These are phyloP conservation scores for Knoxdaviesia capensis DNA, from an alignment of 2,329 filamentous ascomycete genomes.

Conservation along the genomic window DNA sequence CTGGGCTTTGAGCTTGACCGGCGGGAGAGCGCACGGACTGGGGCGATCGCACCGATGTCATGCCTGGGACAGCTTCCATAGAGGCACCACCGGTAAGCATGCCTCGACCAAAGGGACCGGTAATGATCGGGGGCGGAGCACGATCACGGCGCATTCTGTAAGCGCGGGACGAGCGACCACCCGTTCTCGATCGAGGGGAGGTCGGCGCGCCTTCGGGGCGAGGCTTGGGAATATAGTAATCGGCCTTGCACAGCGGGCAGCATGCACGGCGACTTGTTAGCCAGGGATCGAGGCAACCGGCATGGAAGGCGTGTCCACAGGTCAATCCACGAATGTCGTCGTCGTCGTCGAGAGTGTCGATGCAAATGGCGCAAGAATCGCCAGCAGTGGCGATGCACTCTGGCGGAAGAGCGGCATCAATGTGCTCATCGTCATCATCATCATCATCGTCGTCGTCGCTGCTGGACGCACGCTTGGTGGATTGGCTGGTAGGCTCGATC, in stretches of 20 bases:
- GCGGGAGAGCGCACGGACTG: too few species aligned
- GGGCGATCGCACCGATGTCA: too few species aligned
- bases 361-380: slow-evolving; percentile 90
- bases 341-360: slow-evolving; percentile 83
- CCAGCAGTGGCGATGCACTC: slow-evolving; percentile 67
- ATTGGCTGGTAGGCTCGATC: too few species aligned
- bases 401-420: slow-evolving; percentile 61
- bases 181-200: too few species aligned
- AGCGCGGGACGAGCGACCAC: too few species aligned
- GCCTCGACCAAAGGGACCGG: too few species aligned
- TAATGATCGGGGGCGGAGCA: too few species aligned
- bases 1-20: slow-evolving; percentile 6
- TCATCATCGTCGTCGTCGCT: slow-evolving; percentile 29
- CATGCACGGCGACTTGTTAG: slow-evolving; percentile 83
- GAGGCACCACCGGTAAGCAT: too few species aligned
- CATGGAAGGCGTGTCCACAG: slow-evolving; percentile 97
- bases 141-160: too few species aligned
- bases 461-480: too few species aligned
- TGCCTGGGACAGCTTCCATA: too few species aligned
- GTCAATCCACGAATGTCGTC: slow-evolving; percentile 87
- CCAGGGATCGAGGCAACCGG: slow-evolving; percentile 90
- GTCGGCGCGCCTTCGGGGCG: slow-evolving; percentile 29
- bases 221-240: slow-evolving; percentile 91
- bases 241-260: slow-evolving; percentile 93
- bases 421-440: slow-evolving; percentile 62